Evolutionary conservation across 1,284 basidiomycete species (phyloP), one percentile per base, ranked within the genome.

Genomic region (Naganishia cerealis): DNA sequence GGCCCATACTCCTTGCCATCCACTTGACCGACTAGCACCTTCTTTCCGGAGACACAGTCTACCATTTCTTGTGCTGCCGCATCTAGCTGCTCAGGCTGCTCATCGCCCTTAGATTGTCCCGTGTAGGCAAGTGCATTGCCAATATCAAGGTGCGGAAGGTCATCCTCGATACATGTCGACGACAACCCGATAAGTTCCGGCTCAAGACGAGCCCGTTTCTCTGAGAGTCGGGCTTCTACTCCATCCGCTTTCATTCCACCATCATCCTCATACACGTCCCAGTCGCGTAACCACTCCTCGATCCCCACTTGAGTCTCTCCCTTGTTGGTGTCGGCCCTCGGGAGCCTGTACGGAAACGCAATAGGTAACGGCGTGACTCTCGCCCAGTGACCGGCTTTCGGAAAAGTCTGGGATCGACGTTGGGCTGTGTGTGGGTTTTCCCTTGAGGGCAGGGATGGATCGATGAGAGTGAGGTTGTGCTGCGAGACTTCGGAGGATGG

Each of bases 331-430:
- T 84, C 75, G 18, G 76, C 78, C 13, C 82, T 81, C 5, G 82
- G 81, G 13, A 97, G 87, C 38, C 87, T 84, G 79, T 91, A 93
- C 0, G 95, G 95, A 80, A 97, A 98, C 6, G 87, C 83, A 0
- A 90, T 74, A 7, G 92, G 91, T 67, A 92, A 86, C 0, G 95
- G 94, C 1, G 88, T 85, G 56, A 92, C 88, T 75, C 89, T 88
- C 13, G 91, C 87, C 83, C 91, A 97, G 76, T 92, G 90, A 0
- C 86, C 85, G 29, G 48, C 57, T 38, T 66, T 58, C 38, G 59
- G 46, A 53, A 70, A 81, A 66, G 2, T 78, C 76, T 48, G 67
- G 57, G 3, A 73, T 70, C 38, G 71, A 58, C 6, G 65, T 55
- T 63, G 86, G 78, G 0, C 84, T 79, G 10, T 54, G 21, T 65